These are phyloP conservation scores for Ceratorhiza oryzae-sativae DNA, from an alignment of 1,284 basidiomycete genomes.

Conservation along the genomic window DNA sequence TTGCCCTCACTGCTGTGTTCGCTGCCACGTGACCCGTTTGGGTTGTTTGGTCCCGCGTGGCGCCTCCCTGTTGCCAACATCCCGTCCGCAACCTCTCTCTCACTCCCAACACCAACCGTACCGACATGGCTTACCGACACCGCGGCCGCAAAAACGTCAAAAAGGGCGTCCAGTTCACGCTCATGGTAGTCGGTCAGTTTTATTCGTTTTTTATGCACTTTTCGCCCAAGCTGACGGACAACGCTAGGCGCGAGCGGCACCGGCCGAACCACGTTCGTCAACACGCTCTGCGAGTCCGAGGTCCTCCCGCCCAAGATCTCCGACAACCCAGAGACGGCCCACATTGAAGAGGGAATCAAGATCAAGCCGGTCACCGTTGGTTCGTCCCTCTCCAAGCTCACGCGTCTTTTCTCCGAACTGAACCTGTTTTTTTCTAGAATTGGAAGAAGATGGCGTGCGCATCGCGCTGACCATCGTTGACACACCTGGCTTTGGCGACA, in stretches of 20 bases:
- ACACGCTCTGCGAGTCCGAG: constrained; percentile 95
- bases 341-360: constrained; percentile 92
- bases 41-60: constrained; percentile 15
- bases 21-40: constrained; percentile 11
- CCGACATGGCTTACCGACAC: constrained; percentile 69
- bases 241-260: constrained; percentile 88
- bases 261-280: constrained; percentile 96
- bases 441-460: constrained; percentile 98
- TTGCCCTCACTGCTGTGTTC: constrained; percentile 12
- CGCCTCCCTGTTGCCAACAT: constrained; percentile 20
- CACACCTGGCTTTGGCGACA: constrained; percentile 98
- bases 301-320: constrained; percentile 86
- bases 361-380: constrained; percentile 97
- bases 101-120: not conserved
- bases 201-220: constrained; percentile 23
- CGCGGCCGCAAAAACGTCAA: constrained; percentile 90
- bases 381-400: constrained; percentile 55
- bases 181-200: constrained; percentile 90
- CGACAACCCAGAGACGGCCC: constrained; percentile 88
- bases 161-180: constrained; percentile 95
- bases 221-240: not conserved
- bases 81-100: not conserved
- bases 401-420: not conserved
- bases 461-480: constrained; percentile 98
- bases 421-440: constrained; percentile 63